These are phyloP conservation scores for Agaricus blazei DNA, from an alignment of 768 basidiomycete genomes.

Conservation along the genomic window DNA sequence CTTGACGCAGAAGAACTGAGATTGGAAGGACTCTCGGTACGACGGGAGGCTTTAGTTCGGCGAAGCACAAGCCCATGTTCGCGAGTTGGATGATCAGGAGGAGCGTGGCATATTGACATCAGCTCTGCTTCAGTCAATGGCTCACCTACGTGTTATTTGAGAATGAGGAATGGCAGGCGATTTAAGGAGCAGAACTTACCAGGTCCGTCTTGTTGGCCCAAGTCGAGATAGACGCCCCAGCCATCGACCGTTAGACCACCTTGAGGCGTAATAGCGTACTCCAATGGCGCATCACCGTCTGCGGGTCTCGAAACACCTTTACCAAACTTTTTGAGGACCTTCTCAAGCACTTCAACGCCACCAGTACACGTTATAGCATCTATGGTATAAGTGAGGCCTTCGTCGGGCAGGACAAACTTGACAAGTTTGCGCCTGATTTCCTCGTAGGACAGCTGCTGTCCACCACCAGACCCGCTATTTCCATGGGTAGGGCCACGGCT, in stretches of 20 bases:
- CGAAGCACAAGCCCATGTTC: conserved; percentile 78
- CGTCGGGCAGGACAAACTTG: conserved; percentile 84
- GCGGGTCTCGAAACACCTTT: conserved; percentile 47
- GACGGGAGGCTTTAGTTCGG: conserved; percentile 30
- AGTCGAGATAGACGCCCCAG: conserved; percentile 80
- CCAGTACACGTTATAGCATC: conserved; percentile 77
- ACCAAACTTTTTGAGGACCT: conserved; percentile 86
- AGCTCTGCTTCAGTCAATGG: conserved; percentile 80
- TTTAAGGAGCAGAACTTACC: conserved; percentile 31
- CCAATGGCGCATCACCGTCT: conserved; percentile 35
- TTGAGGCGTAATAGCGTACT: conserved; percentile 26
- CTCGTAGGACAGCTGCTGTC: conserved; percentile 42
- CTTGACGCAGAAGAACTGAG: conserved; percentile 29
- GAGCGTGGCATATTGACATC: conserved; percentile 76
- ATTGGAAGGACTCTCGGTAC: conserved; percentile 34
- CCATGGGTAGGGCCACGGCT: conserved; percentile 56
- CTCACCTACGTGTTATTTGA: conserved; percentile 39
- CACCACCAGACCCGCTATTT: conserved; percentile 15
- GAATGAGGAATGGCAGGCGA: neutral
- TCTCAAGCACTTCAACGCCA: conserved; percentile 83
- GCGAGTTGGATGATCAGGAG: conserved; percentile 71
- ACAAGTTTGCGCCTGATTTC: conserved; percentile 81
- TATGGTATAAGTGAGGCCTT: conserved; percentile 70
- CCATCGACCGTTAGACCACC: conserved; percentile 81
- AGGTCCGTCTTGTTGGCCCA: conserved; percentile 45